Evolutionary conservation across 1,284 basidiomycete species (phyloP), one percentile per base, ranked within the genome.

Genomic region (Puccinia triticina): DNA sequence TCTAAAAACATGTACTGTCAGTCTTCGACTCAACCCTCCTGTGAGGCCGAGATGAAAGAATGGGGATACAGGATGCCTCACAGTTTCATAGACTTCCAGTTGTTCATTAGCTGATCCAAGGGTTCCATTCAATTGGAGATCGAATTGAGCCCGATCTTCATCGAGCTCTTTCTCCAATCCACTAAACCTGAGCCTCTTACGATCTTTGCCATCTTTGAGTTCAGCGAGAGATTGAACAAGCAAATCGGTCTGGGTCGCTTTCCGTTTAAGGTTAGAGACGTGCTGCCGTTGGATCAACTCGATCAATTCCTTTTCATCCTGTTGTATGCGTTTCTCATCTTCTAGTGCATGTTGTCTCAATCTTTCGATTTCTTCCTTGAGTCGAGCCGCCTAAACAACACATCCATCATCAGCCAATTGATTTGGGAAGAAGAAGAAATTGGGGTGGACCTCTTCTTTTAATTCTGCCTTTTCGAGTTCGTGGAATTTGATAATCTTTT

Each of bases 311-410:
- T 69, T 34, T 46, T 69, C 74, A 72, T 82, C 74, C 67, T 69
- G 34, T 40, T 46, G 37, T 1, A 26, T 37, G 46, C 73, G 48
- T 57, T 72, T 76, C 76, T 82, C 50, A 11, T 77, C 81, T 46
- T 77, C 73, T 34, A 29, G 21, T 12, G 48, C 32, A 72, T 82
- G 48, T 48, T 69, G 40, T 61, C 69, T 50, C n/a, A 82, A 50
- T 50, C 16, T 23, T 61, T 82, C 81, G 12, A 82, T 82, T 18
- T 82, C 72, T 46, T 69, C 34, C 46, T 77, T 82, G n/a, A 82
- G 32, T 57, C 64, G 64, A 71, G 57, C 43, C 69, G 64, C 73
- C 81, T 82, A 61, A 55, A 55, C 34, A 50, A 34, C 0, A 73
- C 23, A 37, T 29, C 59, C 5, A 34, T 73, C 21, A 73, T 26